Evolutionary conservation across 495 filamentous ascomycete species (phyloP).

Genomic region (Penicillium parvum): DNA sequence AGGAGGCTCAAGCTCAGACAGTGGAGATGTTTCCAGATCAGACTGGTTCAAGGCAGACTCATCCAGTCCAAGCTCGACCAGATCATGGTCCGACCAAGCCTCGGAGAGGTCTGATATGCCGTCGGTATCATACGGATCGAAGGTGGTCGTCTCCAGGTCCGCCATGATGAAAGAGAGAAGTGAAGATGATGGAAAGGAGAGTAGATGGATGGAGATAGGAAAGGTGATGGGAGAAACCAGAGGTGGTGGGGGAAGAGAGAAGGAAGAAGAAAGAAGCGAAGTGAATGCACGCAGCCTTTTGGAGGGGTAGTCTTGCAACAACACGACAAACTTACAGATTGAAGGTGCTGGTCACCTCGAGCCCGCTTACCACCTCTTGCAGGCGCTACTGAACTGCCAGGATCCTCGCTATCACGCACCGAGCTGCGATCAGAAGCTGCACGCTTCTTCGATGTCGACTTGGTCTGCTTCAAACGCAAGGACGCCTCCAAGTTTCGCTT

Average conservation of each 20-base stretch:
- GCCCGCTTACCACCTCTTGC: conserved; percentile 64
- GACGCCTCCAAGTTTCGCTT: conserved; percentile 42
- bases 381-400: conserved; percentile 62
- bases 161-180: background rate
- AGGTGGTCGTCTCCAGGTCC: background rate
- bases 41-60: too few relatives aligned
- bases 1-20: too few relatives aligned
- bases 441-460: conserved; percentile 54
- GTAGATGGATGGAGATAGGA: background rate
- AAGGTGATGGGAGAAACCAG: background rate
- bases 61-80: too few relatives aligned
- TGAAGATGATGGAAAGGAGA: background rate
- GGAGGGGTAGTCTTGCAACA: too few relatives aligned
- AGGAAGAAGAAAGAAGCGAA: background rate
- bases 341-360: conserved; percentile 72
- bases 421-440: conserved; percentile 73
- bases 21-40: too few relatives aligned
- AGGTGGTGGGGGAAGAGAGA: background rate
- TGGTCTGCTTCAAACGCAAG: conserved; percentile 35
- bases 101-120: too few relatives aligned
- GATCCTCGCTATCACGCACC: conserved; percentile 81
- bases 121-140: background rate
- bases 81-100: too few relatives aligned
- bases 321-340: conserved; percentile 78
- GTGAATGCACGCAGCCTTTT: too few relatives aligned